These are phyloP conservation scores for Teunomyces funiuensis DNA, from an alignment of 805 yeast species.

Conservation along the genomic window DNA sequence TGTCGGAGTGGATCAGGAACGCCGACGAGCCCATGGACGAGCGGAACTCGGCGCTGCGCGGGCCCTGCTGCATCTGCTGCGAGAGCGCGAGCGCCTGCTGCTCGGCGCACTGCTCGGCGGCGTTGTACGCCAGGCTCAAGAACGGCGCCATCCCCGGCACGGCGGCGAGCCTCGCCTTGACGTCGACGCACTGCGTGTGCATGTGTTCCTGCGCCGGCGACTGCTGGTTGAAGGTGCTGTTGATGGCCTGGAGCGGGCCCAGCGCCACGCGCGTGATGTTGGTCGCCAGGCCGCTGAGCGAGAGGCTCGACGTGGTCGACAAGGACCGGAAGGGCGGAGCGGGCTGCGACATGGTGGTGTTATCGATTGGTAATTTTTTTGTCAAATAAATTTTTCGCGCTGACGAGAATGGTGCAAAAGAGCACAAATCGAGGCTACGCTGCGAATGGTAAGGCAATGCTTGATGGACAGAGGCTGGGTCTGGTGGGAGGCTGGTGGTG, in stretches of 20 bases:
- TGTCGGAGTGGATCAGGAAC: slow-evolving; percentile 37
- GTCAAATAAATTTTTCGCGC: too few relatives aligned
- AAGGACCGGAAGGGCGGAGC: slow-evolving; percentile 38
- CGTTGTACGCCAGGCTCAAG: slow-evolving; percentile 58
- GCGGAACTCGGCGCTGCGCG: slow-evolving; percentile 25
- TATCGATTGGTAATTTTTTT: too few relatives aligned
- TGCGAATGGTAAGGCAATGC: too few relatives aligned
- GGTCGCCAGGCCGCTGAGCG: slow-evolving; percentile 30
- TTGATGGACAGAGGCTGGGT: too few relatives aligned
- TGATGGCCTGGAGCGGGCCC: slow-evolving; percentile 47
- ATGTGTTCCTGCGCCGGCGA: slow-evolving; percentile 67
- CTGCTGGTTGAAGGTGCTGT: slow-evolving; percentile 58
- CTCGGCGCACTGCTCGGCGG: slow-evolving; percentile 69
- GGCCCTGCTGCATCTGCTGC: slow-evolving; percentile 26
- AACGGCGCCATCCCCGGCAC: slow-evolving; percentile 71
- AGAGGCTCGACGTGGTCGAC: slow-evolving; percentile 32
- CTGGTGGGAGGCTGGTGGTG: too few relatives aligned
- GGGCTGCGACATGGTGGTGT: slow-evolving; percentile 17
- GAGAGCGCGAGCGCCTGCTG: slow-evolving; percentile 61
- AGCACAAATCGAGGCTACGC: too few relatives aligned
- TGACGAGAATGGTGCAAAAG: too few relatives aligned
- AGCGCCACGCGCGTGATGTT: slow-evolving; percentile 41
- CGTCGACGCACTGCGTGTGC: slow-evolving; percentile 60
- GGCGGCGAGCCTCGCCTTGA: slow-evolving; percentile 54
- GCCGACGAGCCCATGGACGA: slow-evolving; percentile 34